Evolutionary conservation across 164 flowering plant species (phyloP).

Genomic region (Aristolochia contorta): DNA sequence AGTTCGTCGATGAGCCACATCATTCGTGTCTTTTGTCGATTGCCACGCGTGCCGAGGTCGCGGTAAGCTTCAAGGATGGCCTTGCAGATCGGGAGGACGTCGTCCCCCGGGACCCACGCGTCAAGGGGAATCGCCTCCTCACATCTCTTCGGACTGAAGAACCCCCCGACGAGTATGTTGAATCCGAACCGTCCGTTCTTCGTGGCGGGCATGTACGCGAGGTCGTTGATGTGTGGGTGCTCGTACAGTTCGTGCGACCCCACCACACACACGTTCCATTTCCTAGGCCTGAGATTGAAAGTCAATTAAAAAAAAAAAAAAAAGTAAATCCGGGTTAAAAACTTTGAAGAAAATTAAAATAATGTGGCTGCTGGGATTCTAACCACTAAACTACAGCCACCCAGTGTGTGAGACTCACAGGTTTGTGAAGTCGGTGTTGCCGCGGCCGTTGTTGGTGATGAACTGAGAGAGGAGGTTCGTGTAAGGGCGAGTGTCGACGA

Average conservation of each 20-base stretch:
- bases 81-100: conserved; percentile 58
- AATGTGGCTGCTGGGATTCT: conserved; percentile 99
- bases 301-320: neutral
- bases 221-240: conserved; percentile 98
- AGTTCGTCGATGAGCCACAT: conserved; percentile 99
- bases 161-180: conserved; percentile 90
- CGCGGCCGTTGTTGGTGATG: conserved; percentile 66
- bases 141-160: conserved; percentile 86
- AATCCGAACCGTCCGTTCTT: conserved; percentile 81
- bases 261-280: conserved; percentile 94
- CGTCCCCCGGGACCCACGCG: conserved; percentile 87
- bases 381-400: conserved; percentile 68
- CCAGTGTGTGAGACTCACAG: conserved; percentile 36
- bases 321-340: too few species aligned
- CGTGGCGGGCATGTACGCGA: conserved; percentile 92
- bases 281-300: conserved; percentile 67
- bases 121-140: conserved; percentile 92
- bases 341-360: neutral
- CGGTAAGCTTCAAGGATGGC: conserved; percentile 81
- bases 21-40: conserved; percentile 89
- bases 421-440: conserved; percentile 66
- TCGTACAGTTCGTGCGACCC: conserved; percentile 93
- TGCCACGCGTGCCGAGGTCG: conserved; percentile 85
- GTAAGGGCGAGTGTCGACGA: conserved; percentile 82
- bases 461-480: conserved; percentile 62